Percentiles rank a stretch among this genome's conserved stretches.
Evolutionary conservation across 2,329 filamentous ascomycete genomes (phyloP).

Genomic region (Sphaerulina musiva): DNA sequence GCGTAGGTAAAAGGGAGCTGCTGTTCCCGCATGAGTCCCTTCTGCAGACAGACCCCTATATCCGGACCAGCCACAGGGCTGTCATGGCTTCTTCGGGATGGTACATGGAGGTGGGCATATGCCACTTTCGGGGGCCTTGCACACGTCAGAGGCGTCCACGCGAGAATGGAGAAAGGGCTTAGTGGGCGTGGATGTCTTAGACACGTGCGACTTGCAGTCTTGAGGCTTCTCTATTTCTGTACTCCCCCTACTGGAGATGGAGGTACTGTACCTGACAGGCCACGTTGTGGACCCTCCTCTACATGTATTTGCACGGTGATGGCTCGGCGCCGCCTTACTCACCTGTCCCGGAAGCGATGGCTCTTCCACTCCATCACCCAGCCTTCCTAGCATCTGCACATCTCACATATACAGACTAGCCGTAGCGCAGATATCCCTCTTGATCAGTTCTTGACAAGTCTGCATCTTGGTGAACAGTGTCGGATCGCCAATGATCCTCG

Average conservation of each 20-base stretch:
- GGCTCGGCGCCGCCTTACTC: background rate
- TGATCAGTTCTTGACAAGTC: slow-evolving; percentile 93
- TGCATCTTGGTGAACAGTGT: slow-evolving; percentile 95
- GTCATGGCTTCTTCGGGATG: background rate
- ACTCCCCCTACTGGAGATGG: background rate
- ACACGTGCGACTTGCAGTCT: background rate
- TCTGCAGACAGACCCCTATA: no score
- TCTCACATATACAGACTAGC: slow-evolving; percentile 77
- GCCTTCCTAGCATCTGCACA: background rate
- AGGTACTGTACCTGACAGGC: background rate
- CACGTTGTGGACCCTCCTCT: background rate
- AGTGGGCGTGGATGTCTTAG: background rate
- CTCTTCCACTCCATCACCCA: background rate
- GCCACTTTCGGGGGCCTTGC: background rate
- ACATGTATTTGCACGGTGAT: background rate
- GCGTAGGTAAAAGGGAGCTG: no score
- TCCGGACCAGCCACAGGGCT: background rate
- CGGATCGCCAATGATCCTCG: slow-evolving; percentile 89
- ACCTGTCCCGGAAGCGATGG: no score
- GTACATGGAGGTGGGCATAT: background rate
- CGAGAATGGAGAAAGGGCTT: background rate
- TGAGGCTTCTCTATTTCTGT: background rate
- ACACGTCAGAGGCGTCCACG: slow-evolving; percentile 3
- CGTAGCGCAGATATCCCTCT: slow-evolving; percentile 87
- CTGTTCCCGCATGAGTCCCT: no score